Conservation (phyloP, 1,284 basidiomycete species). For the Xanthoconium separans region DNA sequence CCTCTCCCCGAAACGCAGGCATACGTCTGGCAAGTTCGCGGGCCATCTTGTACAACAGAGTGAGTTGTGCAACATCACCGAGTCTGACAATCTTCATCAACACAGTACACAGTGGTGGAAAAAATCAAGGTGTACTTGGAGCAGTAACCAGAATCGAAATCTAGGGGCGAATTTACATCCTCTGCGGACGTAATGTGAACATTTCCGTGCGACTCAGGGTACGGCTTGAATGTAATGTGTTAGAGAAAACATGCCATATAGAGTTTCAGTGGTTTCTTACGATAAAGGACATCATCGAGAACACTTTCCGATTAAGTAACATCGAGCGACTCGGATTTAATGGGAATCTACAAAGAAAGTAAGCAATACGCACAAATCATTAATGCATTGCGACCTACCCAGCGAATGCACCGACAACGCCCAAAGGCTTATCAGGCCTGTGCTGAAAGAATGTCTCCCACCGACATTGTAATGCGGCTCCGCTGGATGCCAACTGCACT, state of each 20-base stretch:
- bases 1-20: constrained; percentile 55
- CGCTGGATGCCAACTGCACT: constrained; percentile 37
- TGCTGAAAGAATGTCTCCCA: constrained; percentile 40
- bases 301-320: constrained; percentile 3
- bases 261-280: constrained; percentile 6
- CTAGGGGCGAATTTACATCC: constrained; percentile 20
- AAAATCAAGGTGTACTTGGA: constrained; percentile 8
- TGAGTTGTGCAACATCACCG: constrained; percentile 12
- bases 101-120: background rate
- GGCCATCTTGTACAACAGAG: constrained; percentile 18
- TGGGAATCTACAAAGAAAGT: constrained; percentile 7
- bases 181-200: constrained; percentile 30
- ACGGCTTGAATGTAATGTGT: constrained; percentile 18
- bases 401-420: constrained; percentile 5
- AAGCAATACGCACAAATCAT: background rate
- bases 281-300: constrained; percentile 7
- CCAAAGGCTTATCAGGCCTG: constrained; percentile 25
- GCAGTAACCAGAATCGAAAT: constrained; percentile 18
- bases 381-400: constrained; percentile 13
- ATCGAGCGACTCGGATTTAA: background rate
- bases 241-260: background rate
- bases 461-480: constrained; percentile 34
- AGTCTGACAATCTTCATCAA: constrained; percentile 3
- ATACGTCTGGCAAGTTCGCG: constrained; percentile 45
- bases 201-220: constrained; percentile 30